phyloP scores from a whole-genome alignment of 2,329 filamentous ascomycete species.

The Cladobotryum mycophilum region DNA sequence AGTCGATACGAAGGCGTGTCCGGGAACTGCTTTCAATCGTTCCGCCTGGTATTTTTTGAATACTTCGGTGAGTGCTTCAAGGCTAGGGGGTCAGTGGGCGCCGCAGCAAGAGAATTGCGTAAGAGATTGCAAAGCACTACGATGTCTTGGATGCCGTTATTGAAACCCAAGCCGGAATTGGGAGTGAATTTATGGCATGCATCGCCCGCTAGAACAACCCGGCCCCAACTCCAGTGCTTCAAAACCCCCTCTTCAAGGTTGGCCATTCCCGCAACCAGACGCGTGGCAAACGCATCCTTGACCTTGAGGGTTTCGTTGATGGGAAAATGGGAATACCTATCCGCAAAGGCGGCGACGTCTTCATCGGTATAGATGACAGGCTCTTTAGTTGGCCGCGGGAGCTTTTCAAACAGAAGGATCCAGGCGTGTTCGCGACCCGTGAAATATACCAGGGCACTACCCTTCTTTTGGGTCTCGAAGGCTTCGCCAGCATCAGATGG shows the following conservation, averaged over 20 bases:
- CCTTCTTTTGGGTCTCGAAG: constrained; percentile 25
- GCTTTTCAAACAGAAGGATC: constrained; percentile 29
- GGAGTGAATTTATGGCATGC: constrained; percentile 33
- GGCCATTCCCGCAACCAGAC: constrained; percentile 22
- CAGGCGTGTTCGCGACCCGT: constrained; percentile 23
- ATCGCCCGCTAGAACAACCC: constrained; percentile 31
- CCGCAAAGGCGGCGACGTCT: constrained; percentile 19
- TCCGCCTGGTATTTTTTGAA: constrained; percentile 17
- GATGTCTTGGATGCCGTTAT: constrained; percentile 30
- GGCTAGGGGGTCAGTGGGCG: neutral
- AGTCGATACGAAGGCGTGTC: no score
- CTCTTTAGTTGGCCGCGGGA: constrained; percentile 20
- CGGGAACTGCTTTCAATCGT: neutral
- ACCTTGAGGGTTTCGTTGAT: constrained; percentile 19
- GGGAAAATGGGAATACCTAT: constrained; percentile 3
- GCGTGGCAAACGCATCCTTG: constrained; percentile 23
- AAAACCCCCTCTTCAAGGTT: constrained; percentile 33
- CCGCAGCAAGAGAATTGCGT: constrained; percentile 5
- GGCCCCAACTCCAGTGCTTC: constrained; percentile 28
- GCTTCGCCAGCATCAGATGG: constrained; percentile 17
- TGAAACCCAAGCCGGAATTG: constrained; percentile 28
- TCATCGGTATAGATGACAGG: constrained; percentile 19
- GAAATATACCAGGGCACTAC: constrained; percentile 23
- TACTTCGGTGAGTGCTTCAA: constrained; percentile 6
- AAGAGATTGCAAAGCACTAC: constrained; percentile 24